Evolutionary conservation across 306 rosid species (phyloP).

Genomic region (Hippophae rhamnoides): DNA sequence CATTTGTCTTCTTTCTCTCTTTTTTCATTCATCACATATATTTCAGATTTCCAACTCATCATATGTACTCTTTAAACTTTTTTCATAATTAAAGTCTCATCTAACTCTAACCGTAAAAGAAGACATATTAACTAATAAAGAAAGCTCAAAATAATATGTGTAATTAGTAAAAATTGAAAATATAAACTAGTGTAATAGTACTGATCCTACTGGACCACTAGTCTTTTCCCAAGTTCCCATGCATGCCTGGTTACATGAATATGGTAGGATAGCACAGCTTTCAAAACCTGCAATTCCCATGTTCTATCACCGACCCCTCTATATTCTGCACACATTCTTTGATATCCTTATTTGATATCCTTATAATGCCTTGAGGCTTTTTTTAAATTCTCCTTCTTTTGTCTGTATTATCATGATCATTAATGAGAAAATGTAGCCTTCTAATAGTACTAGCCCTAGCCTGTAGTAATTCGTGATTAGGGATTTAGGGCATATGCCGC

Average conservation of each 20-base stretch:
- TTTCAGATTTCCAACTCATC: constrained; percentile 23
- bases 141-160: background rate
- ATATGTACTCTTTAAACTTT: background rate
- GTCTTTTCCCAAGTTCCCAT: constrained; percentile 21
- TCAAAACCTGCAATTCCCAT: constrained; percentile 36
- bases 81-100: constrained; percentile 4
- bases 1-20: background rate
- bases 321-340: constrained; percentile 30
- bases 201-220: background rate
- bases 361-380: background rate
- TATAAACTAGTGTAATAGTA: background rate
- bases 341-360: constrained; percentile 3
- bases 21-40: constrained; percentile 30
- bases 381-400: background rate
- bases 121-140: background rate
- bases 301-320: constrained; percentile 40
- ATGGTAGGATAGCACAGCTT: constrained; percentile 19
- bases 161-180: background rate
- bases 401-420: too few relatives aligned
- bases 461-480: too few relatives aligned
- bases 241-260: constrained; percentile 24
- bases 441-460: too few relatives aligned
- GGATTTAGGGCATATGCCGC: too few relatives aligned
- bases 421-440: too few relatives aligned
- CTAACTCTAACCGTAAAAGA: constrained; percentile 3